Conservation (phyloP, 495 filamentous ascomycete species). For the Podospora didyma region DNA sequence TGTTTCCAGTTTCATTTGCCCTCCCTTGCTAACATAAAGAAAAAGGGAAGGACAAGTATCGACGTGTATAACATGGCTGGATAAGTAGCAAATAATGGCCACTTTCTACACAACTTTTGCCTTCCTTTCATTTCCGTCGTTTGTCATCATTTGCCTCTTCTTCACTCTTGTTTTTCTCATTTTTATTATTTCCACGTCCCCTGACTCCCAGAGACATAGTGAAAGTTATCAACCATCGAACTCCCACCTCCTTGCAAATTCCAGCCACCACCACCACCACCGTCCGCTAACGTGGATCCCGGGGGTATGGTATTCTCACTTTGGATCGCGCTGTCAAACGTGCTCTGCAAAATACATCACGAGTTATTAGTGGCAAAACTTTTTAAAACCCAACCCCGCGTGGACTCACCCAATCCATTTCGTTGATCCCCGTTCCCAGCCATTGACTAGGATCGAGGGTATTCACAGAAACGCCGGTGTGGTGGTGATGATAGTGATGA, state of each 20-base stretch:
- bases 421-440: neutral
- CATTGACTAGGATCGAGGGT: conserved; percentile 1
- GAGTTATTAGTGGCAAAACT: neutral
- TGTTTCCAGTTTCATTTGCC: too few relatives aligned
- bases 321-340: conserved; percentile 11
- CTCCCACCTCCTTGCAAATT: neutral
- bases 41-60: too few relatives aligned
- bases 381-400: neutral
- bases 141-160: too few relatives aligned
- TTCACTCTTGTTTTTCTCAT: neutral
- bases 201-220: neutral
- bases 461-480: neutral
- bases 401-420: conserved; percentile 18
- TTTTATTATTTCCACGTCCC: neutral
- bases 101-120: too few relatives aligned
- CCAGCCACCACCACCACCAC: neutral
- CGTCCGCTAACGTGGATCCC: neutral
- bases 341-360: conserved; percentile 2
- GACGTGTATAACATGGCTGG: too few relatives aligned
- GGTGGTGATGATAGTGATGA: too few relatives aligned
- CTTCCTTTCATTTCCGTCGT: too few relatives aligned
- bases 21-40: too few relatives aligned
- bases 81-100: too few relatives aligned
- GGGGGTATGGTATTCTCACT: neutral
- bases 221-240: neutral